Conservation (phyloP, 495 filamentous ascomycete genomes). For the Aspergillus indologenus region DNA sequence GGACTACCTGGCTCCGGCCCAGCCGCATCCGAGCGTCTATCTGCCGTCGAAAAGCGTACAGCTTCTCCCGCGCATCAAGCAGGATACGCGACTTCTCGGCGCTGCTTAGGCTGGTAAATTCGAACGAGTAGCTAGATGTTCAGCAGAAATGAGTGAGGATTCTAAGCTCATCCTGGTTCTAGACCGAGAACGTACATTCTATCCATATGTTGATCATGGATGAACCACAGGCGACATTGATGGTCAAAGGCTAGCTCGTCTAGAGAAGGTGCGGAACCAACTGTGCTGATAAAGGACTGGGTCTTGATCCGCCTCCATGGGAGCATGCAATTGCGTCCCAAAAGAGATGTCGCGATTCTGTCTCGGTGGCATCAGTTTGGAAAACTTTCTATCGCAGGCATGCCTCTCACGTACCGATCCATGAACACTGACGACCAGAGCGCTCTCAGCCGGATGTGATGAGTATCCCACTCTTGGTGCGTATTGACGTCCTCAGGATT, state of each 20-base stretch:
- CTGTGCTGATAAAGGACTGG: background rate
- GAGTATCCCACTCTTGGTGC: background rate
- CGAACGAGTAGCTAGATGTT: background rate
- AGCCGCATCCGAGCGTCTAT: background rate
- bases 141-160: background rate
- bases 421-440: slow-evolving; percentile 2
- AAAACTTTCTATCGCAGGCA: too few species aligned
- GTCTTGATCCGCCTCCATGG: background rate
- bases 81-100: background rate
- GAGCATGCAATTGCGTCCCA: background rate
- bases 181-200: background rate
- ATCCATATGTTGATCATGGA: slow-evolving; percentile 2
- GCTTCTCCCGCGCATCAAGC: background rate
- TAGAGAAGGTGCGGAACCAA: background rate
- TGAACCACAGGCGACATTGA: background rate
- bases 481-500: too few species aligned
- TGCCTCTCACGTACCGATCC: background rate
- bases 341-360: background rate
- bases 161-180: background rate
- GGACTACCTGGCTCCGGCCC: background rate
- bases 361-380: too few species aligned
- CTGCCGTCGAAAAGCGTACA: background rate
- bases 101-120: background rate
- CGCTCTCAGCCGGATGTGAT: background rate
- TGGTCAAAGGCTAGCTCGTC: background rate